Percentiles rank a stretch among this genome's conserved stretches.
These are phyloP conservation scores for Hyaloperonospora brassicae DNA, from an alignment of 352 stramenopile species.

Conservation along the genomic window DNA sequence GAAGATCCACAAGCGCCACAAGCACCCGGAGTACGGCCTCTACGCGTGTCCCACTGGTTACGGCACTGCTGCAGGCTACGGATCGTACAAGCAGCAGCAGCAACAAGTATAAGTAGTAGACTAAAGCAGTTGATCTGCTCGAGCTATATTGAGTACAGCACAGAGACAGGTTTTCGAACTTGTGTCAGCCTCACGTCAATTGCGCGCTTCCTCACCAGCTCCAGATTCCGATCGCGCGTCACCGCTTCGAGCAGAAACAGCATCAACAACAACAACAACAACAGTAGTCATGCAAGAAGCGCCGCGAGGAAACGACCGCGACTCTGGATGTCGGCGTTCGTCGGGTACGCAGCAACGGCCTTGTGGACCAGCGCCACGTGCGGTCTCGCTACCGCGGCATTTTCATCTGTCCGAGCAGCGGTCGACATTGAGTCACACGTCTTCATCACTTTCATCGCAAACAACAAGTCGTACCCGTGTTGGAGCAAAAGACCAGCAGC, in stretches of 20 bases:
- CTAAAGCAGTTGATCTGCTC: too few species aligned
- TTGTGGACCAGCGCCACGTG: conserved; percentile 39
- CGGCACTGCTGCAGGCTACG: conserved; percentile 24
- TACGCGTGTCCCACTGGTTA: conserved; percentile 39
- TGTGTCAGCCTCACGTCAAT: too few species aligned
- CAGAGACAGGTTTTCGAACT: too few species aligned
- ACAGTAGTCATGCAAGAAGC: conserved; percentile 42
- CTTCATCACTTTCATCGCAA: not conserved
- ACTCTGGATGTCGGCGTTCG: conserved; percentile 56
- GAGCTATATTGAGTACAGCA: not conserved
- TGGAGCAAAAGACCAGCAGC: conserved; percentile 73
- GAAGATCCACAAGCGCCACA: conserved; percentile 71
- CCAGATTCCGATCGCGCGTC: too few species aligned
- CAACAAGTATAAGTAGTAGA: conserved; percentile 24
- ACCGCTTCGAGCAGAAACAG: too few species aligned
- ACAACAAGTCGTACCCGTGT: conserved; percentile 36
- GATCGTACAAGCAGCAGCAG: conserved; percentile 29
- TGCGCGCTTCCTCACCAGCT: too few species aligned
- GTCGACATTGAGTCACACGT: not conserved
- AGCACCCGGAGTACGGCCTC: conserved; percentile 75
- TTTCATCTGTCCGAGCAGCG: conserved; percentile 39
- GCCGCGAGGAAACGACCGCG: conserved; percentile 56
- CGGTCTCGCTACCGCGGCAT: conserved; percentile 40
- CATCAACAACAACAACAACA: too few species aligned
- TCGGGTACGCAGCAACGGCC: conserved; percentile 33